Conservation (phyloP, 805 yeast species). For the Candida ovalis region DNA sequence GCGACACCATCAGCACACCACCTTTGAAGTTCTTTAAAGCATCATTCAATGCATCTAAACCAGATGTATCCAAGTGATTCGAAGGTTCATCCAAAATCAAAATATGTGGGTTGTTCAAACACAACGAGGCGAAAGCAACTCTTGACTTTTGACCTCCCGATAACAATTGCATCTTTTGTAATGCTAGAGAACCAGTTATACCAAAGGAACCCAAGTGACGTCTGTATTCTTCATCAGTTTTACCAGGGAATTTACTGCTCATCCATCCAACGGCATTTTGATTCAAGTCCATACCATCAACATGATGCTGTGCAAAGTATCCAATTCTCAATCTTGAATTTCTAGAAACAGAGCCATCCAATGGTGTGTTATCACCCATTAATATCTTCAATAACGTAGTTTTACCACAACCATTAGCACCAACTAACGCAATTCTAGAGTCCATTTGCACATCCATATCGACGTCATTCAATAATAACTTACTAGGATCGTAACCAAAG, state of each 20-base stretch:
- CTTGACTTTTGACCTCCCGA: conserved; percentile 99
- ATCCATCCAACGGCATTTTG: conserved; percentile 92
- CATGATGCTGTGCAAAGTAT: conserved; percentile 97
- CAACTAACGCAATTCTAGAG: conserved; percentile 93
- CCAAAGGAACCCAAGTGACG: conserved; percentile 96
- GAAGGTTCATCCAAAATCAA: conserved; percentile 96
- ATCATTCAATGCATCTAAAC: conserved; percentile 91
- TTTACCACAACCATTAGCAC: conserved; percentile 99
- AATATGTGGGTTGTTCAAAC: conserved; percentile 86
- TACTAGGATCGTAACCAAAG: conserved; percentile 73
- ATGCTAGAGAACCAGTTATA: conserved; percentile 88
- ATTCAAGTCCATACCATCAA: conserved; percentile 90
- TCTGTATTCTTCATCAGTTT: conserved; percentile 93
- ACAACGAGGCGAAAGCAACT: conserved; percentile 95
- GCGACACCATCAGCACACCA: conserved; percentile 96
- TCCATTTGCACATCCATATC: conserved; percentile 90
- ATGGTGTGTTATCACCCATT: conserved; percentile 72
- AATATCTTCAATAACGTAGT: conserved; percentile 86
- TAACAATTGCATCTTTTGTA: conserved; percentile 82
- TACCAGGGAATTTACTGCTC: conserved; percentile 86
- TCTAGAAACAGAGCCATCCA: conserved; percentile 71
- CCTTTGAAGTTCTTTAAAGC: conserved; percentile 88
- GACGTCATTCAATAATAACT: conserved; percentile 66
- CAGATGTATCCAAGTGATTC: conserved; percentile 96
- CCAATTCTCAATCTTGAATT: conserved; percentile 90